Conservation (phyloP, 176 grass and related monocot species). For the Oryza longistaminata region DNA sequence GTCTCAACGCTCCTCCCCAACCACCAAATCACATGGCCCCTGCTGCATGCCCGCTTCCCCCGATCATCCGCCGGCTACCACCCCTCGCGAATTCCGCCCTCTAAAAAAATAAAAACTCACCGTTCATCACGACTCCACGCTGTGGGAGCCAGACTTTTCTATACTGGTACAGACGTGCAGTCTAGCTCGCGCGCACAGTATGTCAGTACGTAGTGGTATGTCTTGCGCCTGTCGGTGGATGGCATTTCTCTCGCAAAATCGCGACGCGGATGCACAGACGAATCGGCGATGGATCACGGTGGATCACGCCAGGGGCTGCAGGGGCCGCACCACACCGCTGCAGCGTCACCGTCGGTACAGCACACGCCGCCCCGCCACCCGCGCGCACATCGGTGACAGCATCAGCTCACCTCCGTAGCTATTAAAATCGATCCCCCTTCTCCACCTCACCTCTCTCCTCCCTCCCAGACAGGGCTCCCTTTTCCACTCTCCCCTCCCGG, state of each 20-base stretch:
- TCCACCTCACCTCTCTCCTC: constrained; percentile 11
- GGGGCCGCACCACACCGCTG: too few relatives aligned
- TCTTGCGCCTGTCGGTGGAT: constrained; percentile 27
- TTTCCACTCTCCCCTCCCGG: background rate
- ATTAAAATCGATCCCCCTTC: constrained; percentile 20
- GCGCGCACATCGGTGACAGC: background rate
- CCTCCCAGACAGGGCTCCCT: background rate
- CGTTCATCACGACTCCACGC: background rate
- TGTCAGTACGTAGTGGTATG: background rate
- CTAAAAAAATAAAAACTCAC: background rate
- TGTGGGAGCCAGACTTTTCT: background rate
- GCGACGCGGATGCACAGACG: background rate
- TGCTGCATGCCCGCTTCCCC: background rate
- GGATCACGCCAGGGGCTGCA: constrained; percentile 6
- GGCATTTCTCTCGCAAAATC: background rate
- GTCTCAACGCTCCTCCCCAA: background rate
- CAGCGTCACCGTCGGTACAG: constrained; percentile 40
- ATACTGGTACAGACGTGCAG: background rate
- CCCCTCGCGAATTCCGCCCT: constrained; percentile 16
- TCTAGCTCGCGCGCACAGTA: background rate
- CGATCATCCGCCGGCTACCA: background rate
- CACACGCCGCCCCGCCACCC: background rate
- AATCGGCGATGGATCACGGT: constrained; percentile 3
- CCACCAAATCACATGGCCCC: constrained; percentile 27
- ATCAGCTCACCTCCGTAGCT: constrained; percentile 5